These are phyloP conservation scores for Tillandsia leiboldiana DNA, from an alignment of 176 grass and related monocot genomes.

Conservation along the genomic window DNA sequence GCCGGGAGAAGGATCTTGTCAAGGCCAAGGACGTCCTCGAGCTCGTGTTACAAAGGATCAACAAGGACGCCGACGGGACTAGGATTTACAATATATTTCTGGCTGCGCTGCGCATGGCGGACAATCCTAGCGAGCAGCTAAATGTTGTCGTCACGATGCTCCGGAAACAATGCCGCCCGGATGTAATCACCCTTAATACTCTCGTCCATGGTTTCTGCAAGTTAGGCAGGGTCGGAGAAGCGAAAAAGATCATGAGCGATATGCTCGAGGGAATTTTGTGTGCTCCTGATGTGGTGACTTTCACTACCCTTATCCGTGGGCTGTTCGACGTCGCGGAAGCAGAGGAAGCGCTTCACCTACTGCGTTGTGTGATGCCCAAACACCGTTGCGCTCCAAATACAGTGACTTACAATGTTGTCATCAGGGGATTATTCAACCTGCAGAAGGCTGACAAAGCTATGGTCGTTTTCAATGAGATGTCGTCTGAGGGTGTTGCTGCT, in stretches of 20 bases:
- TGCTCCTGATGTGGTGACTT: constrained; percentile 66
- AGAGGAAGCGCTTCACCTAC: constrained; percentile 47
- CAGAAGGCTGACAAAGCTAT: constrained; percentile 46
- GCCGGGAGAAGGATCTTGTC: constrained; percentile 48
- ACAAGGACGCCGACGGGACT: constrained; percentile 18
- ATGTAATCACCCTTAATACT: constrained; percentile 79
- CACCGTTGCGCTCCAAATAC: constrained; percentile 45
- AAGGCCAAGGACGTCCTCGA: constrained; percentile 66
- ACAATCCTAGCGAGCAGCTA: constrained; percentile 70
- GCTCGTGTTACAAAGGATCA: constrained; percentile 32
- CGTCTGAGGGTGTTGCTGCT: constrained; percentile 8
- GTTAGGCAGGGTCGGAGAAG: constrained; percentile 47
- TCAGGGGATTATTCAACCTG: constrained; percentile 45
- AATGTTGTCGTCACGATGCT: constrained; percentile 67
- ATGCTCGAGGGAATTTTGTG: constrained; percentile 68
- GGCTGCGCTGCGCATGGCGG: constrained; percentile 36
- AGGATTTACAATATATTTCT: constrained; percentile 90
- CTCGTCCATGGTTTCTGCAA: constrained; percentile 89
- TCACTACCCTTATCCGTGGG: constrained; percentile 66
- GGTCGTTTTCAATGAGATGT: constrained; percentile 48
- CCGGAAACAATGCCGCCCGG: constrained; percentile 49
- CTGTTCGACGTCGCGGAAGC: constrained; percentile 42
- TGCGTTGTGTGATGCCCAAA: constrained; percentile 42
- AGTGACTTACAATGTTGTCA: constrained; percentile 51
- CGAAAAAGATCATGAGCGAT: constrained; percentile 67